These are phyloP conservation scores for Phlebiopsis gigantea DNA, from an alignment of 768 basidiomycete genomes.

Conservation along the genomic window DNA sequence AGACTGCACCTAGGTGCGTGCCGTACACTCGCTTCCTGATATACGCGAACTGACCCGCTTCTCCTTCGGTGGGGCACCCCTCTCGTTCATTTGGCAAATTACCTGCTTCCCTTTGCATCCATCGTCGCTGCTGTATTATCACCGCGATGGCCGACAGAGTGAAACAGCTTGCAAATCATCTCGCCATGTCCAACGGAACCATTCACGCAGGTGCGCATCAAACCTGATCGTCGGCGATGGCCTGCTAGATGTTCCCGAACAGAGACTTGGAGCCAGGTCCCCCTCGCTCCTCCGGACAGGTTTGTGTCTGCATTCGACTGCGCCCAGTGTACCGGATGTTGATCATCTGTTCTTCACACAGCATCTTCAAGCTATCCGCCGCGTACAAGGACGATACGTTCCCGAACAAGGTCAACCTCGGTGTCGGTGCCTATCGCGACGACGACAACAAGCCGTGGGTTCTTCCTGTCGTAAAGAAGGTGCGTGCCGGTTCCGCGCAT, in stretches of 20 bases:
- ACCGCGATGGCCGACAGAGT: constrained; percentile 38
- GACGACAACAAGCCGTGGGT: constrained; percentile 87
- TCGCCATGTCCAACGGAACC: constrained; percentile 26
- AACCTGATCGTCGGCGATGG: constrained; percentile 9
- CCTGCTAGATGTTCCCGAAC: constrained; percentile 14
- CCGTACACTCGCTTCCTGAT: background rate
- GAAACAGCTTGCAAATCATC: constrained; percentile 53
- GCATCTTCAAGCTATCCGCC: constrained; percentile 88
- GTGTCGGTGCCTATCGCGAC: constrained; percentile 91
- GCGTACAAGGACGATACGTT: constrained; percentile 79
- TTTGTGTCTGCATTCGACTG: constrained; percentile 26
- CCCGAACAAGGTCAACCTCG: constrained; percentile 82
- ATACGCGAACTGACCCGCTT: background rate
- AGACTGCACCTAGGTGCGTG: constrained; percentile 4
- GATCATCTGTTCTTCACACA: constrained; percentile 24
- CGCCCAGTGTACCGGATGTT: constrained; percentile 3
- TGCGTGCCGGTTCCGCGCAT: constrained; percentile 23
- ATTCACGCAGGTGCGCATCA: constrained; percentile 41
- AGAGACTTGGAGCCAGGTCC: constrained; percentile 75
- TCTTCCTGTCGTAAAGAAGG: constrained; percentile 87
- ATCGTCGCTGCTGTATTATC: constrained; percentile 6
- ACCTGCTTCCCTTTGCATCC: constrained; percentile 31
- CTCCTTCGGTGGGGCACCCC: constrained; percentile 7
- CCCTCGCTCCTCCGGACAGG: constrained; percentile 85
- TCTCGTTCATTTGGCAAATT: background rate